phyloP scores from a whole-genome alignment of 352 stramenopile genomes.

The Elongisporangium anandrum region DNA sequence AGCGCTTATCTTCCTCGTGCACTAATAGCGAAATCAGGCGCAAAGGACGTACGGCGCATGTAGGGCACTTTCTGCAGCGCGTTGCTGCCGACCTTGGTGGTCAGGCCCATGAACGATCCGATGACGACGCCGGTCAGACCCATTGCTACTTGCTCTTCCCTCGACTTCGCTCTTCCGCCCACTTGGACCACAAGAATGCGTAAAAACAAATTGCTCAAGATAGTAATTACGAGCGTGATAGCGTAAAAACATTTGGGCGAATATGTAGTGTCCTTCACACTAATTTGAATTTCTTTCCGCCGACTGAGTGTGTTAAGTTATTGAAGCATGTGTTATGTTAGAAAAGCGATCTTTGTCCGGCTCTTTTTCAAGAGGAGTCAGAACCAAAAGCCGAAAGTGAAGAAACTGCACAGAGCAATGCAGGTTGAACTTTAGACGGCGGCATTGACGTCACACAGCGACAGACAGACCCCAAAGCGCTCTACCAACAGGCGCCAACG shows the following conservation, averaged over 20 bases:
- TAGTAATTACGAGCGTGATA: background rate
- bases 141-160: constrained; percentile 27
- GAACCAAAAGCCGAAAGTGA: background rate
- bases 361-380: background rate
- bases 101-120: constrained; percentile 70
- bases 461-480: background rate
- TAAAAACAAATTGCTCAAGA: background rate
- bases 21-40: background rate
- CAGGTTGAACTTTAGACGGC: background rate
- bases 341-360: background rate
- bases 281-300: background rate
- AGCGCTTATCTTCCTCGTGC: background rate
- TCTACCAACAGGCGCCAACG: background rate
- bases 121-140: constrained; percentile 61
- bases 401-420: background rate
- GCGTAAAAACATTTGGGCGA: too few relatives aligned
- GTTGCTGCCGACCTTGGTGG: constrained; percentile 82
- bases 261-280: background rate
- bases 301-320: too few relatives aligned
- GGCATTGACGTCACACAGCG: background rate
- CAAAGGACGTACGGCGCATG: constrained; percentile 65
- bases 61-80: constrained; percentile 78
- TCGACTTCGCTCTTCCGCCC: constrained; percentile 1
- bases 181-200: background rate
- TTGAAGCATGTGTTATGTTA: background rate